Evolutionary conservation across 352 stramenopile species (phyloP), one percentile per base, ranked within the genome.

Genomic region (Blastocystis sp.): DNA sequence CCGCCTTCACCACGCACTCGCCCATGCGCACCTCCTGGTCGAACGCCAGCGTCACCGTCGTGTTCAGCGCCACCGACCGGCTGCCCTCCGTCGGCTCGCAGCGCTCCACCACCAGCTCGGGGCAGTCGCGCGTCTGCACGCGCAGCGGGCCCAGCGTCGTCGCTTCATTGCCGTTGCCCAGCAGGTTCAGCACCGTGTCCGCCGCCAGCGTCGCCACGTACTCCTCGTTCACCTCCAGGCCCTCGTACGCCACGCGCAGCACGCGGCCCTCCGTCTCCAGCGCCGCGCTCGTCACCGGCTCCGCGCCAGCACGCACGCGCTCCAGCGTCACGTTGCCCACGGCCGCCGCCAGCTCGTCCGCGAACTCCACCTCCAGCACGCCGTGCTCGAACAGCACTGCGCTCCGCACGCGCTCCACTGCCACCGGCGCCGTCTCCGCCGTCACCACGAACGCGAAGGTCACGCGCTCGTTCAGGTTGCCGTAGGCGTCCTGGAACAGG

Each of bases 181-280:
- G 66, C 21, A 81, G 64, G 48, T 81, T 81, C 28, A 45, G 66
- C 71, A 81, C 71, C 54, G 48, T 54, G 43, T 81, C 71, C 3
- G 42, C 40, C 14, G 42, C 60, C 43, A 81, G 52, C 9, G 45
- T 81, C 24, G 66, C 48, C 43, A 81, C 10, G n/a, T 81, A 81
- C 38, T 43, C 48, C 24, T 81, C 40, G n/a, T 60, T 60, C 24
- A 24, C 52, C 28, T 34, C 24, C 28, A 38, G 19, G 9, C 71
- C 71, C 11, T 45, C 28, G 34, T 65, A 81, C 6, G 71, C 34
- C 17, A 65, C 52, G 14, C 17, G 38, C 43, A 81, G 48, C 0
- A 65, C 7, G 28, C 54, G 14, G 40, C 43, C 71, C 4, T 63
- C 60, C 0, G 24, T 54, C 21, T 4, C 11, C 52, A 81, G 57